Conservation (phyloP, 1,284 basidiomycete species). For the Vanrija sp. region DNA sequence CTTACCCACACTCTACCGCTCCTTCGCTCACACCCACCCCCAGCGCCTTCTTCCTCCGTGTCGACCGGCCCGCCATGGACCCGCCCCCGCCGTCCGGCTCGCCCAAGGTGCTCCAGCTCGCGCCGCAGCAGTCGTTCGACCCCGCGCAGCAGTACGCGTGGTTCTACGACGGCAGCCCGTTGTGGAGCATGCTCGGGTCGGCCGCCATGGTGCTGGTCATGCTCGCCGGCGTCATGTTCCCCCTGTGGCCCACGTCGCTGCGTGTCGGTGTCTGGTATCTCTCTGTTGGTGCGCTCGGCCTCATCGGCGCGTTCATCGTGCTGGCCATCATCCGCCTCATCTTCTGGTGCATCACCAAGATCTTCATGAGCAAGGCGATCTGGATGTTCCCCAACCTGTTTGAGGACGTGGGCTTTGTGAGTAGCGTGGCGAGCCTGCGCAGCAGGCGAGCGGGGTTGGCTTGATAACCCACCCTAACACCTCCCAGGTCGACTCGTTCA, state of each 20-base stretch:
- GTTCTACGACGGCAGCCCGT: slow-evolving; percentile 94
- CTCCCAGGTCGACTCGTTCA: slow-evolving; percentile 87
- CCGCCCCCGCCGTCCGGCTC: slow-evolving; percentile 63
- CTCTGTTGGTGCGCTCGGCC: slow-evolving; percentile 77
- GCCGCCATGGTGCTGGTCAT: slow-evolving; percentile 88
- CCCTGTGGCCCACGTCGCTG: slow-evolving; percentile 90
- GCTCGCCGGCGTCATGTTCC: slow-evolving; percentile 98
- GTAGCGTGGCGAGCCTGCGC: slow-evolving; percentile 44
- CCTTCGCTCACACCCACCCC: not conserved
- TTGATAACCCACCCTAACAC: not conserved
- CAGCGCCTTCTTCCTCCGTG: slow-evolving; percentile 79
- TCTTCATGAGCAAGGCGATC: slow-evolving; percentile 83
- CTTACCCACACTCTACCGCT: not conserved
- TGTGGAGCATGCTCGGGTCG: slow-evolving; percentile 89
- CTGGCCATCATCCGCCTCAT: slow-evolving; percentile 89
- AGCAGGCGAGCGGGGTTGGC: not conserved
- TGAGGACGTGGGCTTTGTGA: slow-evolving; percentile 96
- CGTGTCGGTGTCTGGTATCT: slow-evolving; percentile 97
- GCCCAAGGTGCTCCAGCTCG: slow-evolving; percentile 76
- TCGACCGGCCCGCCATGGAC: slow-evolving; percentile 60
- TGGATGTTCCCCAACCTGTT: slow-evolving; percentile 99
- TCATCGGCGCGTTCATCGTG: slow-evolving; percentile 86
- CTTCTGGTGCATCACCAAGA: slow-evolving; percentile 87
- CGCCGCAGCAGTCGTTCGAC: slow-evolving; percentile 72
- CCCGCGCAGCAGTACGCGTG: slow-evolving; percentile 79